phyloP scores from a whole-genome alignment of 2,329 filamentous ascomycete species.

The Septoria linicola region DNA sequence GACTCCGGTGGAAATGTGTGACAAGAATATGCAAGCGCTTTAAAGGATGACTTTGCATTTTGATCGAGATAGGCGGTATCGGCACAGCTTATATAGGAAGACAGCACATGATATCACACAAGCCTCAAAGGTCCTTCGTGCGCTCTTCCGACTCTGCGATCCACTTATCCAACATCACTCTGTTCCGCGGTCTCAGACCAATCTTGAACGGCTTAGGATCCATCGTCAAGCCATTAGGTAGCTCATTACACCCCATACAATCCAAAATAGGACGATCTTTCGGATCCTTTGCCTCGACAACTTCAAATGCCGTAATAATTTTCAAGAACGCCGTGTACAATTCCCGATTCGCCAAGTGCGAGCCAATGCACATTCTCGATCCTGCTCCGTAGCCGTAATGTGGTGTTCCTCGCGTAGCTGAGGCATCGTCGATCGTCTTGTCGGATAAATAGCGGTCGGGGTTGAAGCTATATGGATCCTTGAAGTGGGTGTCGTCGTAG shows the following conservation, averaged over 20 bases:
- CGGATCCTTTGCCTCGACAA: conserved; percentile 43
- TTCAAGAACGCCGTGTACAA: conserved; percentile 50
- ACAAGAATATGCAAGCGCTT: too few species aligned
- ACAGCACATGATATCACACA: too few species aligned
- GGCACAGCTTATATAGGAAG: too few species aligned
- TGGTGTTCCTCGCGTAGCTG: conserved; percentile 44
- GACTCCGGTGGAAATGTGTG: too few species aligned
- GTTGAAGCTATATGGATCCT: conserved; percentile 61
- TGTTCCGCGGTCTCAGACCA: conserved; percentile 47
- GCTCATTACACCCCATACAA: conserved; percentile 46
- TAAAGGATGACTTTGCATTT: too few species aligned
- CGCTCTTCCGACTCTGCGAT: conserved; percentile 49
- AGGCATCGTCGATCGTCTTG: conserved; percentile 43
- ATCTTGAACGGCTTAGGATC: conserved; percentile 54
- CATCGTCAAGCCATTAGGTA: conserved; percentile 50
- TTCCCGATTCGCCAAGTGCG: conserved; percentile 43
- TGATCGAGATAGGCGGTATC: too few species aligned
- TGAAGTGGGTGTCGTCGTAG: conserved; percentile 69
- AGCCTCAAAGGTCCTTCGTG: conserved; percentile 35
- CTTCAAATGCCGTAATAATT: conserved; percentile 50
- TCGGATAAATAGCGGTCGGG: conserved; percentile 68
- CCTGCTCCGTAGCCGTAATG: conserved; percentile 52
- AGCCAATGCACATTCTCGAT: conserved; percentile 44
- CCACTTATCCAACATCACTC: conserved; percentile 46
- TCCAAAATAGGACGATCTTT: conserved; percentile 47